Percentiles rank a stretch among this genome's conserved stretches.
Conservation (phyloP, 306 rosid genomes). For the Senna tora region DNA sequence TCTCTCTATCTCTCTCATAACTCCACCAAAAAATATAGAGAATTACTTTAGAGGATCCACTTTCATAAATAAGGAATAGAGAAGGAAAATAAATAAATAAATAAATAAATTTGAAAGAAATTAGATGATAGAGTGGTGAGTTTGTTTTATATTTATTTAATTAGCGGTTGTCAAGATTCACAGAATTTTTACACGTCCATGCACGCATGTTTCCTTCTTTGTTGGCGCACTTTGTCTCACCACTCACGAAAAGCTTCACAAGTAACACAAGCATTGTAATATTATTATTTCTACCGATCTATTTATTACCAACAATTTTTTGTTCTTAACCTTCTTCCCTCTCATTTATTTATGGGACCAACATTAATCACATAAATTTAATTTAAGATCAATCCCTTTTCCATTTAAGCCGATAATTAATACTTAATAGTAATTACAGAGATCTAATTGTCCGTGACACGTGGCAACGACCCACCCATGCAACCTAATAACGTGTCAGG, state of each 20-base stretch:
- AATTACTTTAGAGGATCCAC: too few relatives aligned
- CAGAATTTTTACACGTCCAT: slow-evolving; percentile 16
- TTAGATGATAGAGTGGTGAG: neutral
- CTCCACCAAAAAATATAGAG: too few relatives aligned
- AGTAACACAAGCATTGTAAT: too few relatives aligned
- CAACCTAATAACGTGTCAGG: slow-evolving; percentile 59
- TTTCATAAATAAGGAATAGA: too few relatives aligned
- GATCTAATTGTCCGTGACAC: slow-evolving; percentile 32
- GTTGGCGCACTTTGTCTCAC: slow-evolving; percentile 25
- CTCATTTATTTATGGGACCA: too few relatives aligned
- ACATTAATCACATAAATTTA: too few relatives aligned
- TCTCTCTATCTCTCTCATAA: too few relatives aligned
- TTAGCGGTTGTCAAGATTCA: neutral
- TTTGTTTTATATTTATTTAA: too few relatives aligned
- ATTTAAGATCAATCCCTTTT: neutral
- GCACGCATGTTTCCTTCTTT: slow-evolving; percentile 10
- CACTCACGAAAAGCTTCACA: slow-evolving; percentile 22
- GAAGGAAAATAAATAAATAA: neutral
- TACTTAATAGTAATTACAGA: neutral
- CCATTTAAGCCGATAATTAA: neutral
- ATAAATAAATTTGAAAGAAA: neutral
- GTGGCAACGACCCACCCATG: slow-evolving; percentile 54
- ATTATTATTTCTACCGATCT: too few relatives aligned
- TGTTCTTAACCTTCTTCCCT: neutral
- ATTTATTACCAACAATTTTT: slow-evolving; percentile 23